Base-by-base conservation (phyloP, 176 grass and related monocot species). In the Eleusine coracana region DNA sequence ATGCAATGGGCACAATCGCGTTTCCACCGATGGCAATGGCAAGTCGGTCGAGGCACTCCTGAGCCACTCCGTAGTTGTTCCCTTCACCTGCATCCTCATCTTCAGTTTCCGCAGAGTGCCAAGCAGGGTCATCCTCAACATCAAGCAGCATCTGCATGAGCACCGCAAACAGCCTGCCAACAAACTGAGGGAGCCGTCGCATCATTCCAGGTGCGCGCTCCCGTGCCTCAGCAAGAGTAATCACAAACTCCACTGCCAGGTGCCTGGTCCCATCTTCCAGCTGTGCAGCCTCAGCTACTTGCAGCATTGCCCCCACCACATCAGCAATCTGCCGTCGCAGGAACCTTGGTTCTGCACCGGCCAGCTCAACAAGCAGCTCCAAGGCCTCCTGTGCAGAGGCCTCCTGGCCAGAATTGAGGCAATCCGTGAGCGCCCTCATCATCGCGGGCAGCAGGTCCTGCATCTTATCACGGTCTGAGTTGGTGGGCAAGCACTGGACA, bases 81-180 rank as follows among this genome's bases (percentile, higher is more conserved):
- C 87, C 92, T 85, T 96, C 91, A 10, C 97, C 97, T 0, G 91
- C 93, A 80, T 96, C 97, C 41, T 99, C 97, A 16, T 99, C 91
- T 79, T 99, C 93, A 15, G 89, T 88, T 52, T 96, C 89, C 0
- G 97, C 97, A 17, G 86, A 71, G 74, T 99, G 92, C 97, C 97
- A 99, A 17, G 87, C 60, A n/a, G 91, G 86, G 7, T 99, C 97
- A 44, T 99, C 97, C 86, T 96, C 97, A 1, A 99, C 90, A 85
- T 99, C 97, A 25, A 99, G 89, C 46, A 99, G 29, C 93, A 99
- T 93, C 83, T 99, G 92, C 97, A 99, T 99, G 23, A 99, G 91
- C 84, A 99, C 97, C 11, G 88, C 89, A 50, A 99, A 99, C 37
- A 99, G 78, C 77, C 93, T 85, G n/a, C 97, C 91, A 3, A 99